These are phyloP conservation scores for Rhododendron ferrugineum DNA, from an alignment of 148 eudicot species.

Conservation along the genomic window DNA sequence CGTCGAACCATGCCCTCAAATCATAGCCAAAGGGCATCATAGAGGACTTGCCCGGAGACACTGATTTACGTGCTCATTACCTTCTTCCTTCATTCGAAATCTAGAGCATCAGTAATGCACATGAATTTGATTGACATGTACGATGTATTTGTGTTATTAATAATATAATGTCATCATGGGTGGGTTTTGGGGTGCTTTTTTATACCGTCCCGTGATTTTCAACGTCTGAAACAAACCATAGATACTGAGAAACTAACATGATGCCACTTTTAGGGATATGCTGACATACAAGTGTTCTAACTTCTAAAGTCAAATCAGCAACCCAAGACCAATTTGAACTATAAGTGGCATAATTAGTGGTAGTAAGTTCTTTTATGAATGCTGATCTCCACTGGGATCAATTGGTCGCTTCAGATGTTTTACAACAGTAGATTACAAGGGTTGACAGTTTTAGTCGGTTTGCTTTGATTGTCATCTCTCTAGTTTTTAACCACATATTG, in stretches of 20 bases:
- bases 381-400: neutral
- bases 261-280: neutral
- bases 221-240: neutral
- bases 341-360: neutral
- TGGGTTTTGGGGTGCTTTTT: neutral
- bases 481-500: neutral
- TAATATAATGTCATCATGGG: neutral
- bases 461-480: neutral
- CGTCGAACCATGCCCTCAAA: neutral
- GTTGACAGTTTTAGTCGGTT: neutral
- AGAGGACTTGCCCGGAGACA: neutral
- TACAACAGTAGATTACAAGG: neutral
- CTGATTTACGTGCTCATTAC: neutral
- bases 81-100: neutral
- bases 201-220: neutral
- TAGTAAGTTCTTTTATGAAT: neutral
- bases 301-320: neutral
- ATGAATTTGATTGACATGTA: neutral
- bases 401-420: neutral
- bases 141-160: neutral
- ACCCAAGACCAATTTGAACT: neutral
- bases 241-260: neutral
- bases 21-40: neutral
- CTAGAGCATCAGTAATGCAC: neutral
- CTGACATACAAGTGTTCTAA: neutral